Conservation (phyloP, 2,329 filamentous ascomycete species). For the Shiraia sp. region DNA sequence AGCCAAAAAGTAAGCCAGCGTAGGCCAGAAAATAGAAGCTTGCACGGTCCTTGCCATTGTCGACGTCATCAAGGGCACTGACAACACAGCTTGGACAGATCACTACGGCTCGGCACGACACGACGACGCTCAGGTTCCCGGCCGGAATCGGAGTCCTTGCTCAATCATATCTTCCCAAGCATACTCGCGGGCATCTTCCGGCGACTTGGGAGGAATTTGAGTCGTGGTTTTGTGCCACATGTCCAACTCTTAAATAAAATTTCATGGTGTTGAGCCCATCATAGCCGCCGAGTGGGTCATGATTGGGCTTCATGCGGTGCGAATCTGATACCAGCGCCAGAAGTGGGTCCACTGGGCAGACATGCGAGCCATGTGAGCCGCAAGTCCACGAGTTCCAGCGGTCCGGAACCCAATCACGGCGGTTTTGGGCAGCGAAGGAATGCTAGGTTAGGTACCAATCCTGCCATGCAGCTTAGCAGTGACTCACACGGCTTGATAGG, state of each 20-base stretch:
- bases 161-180: too few species aligned
- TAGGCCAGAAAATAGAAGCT: neutral
- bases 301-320: constrained; percentile 23
- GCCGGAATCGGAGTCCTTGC: too few species aligned
- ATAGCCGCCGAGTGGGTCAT: constrained; percentile 29
- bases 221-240: neutral
- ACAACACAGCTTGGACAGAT: too few species aligned
- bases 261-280: constrained; percentile 12
- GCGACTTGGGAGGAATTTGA: neutral
- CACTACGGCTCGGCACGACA: too few species aligned
- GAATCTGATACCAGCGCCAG: constrained; percentile 19
- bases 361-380: too few species aligned
- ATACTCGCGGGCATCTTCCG: too few species aligned
- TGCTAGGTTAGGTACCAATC: too few species aligned
- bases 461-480: constrained; percentile 12
- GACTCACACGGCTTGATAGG: constrained; percentile 23
- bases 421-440: constrained; percentile 28
- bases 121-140: too few species aligned
- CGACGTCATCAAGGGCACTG: neutral
- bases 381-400: constrained; percentile 14
- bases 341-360: constrained; percentile 34
- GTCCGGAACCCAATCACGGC: constrained; percentile 28
- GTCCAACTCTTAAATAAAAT: neutral
- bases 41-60: neutral
- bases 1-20: neutral